Conservation (phyloP, 2,329 filamentous ascomycete genomes). For the Mariannaea elegans region DNA sequence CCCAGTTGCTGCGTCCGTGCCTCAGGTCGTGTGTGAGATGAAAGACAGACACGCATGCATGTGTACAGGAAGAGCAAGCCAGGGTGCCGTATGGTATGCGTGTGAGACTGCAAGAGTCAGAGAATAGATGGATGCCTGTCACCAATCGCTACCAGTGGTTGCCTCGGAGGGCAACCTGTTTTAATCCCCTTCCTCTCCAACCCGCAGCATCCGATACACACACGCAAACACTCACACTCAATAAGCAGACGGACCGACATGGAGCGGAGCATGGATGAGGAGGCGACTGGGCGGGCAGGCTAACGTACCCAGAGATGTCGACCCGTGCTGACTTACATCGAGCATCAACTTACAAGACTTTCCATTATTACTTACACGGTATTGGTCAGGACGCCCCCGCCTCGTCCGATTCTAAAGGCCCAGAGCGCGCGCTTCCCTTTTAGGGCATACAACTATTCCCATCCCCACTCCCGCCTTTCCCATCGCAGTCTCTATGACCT, state of each 20-base stretch:
- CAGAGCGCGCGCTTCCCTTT: conserved; percentile 16
- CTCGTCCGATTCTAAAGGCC: conserved; percentile 10
- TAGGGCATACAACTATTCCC: not conserved
- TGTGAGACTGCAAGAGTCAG: conserved; percentile 15
- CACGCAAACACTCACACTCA: not conserved
- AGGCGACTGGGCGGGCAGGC: not conserved
- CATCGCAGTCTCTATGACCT: not conserved
- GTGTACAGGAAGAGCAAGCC: not conserved
- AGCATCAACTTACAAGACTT: not conserved
- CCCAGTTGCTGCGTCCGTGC: conserved; percentile 18
- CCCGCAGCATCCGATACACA: conserved; percentile 24
- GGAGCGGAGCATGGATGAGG: conserved; percentile 1
- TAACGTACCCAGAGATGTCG: not conserved
- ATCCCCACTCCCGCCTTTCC: conserved; percentile 1
- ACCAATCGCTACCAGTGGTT: conserved; percentile 10
- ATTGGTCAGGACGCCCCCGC: conserved; percentile 5
- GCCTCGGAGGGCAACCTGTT: conserved; percentile 3
- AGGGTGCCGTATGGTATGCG: not conserved
- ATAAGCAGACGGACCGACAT: conserved; percentile 1
- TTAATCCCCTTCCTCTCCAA: conserved; percentile 11
- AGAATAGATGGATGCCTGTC: conserved; percentile 1
- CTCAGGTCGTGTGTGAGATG: too few relatives aligned
- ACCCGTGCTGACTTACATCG: conserved; percentile 15
- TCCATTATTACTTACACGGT: conserved; percentile 20
- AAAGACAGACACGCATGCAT: conserved; percentile 12